Conservation (phyloP, 1,284 basidiomycete species). For the Apiotrichum akiyoshidainum region DNA sequence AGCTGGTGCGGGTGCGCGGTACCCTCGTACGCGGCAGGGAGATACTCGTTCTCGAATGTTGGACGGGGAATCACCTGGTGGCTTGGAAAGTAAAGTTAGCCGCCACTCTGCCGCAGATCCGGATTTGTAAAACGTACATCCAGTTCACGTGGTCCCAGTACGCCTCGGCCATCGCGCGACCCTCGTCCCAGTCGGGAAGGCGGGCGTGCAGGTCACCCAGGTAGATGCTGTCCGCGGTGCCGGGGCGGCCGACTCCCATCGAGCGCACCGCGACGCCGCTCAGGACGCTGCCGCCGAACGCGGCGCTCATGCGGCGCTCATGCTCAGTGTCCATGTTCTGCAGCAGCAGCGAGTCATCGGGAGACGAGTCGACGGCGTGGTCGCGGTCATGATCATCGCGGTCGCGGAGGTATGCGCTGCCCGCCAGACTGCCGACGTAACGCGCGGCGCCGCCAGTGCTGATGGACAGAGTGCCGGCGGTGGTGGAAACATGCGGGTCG, state of each 20-base stretch:
- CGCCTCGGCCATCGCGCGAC: conserved; percentile 31
- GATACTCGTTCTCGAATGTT: conserved; percentile 46
- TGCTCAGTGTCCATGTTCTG: no score
- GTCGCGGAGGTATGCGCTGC: conserved; percentile 35
- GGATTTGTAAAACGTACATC: conserved; percentile 30
- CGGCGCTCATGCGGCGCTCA: background rate
- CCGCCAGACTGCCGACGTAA: conserved; percentile 40
- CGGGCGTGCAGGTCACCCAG: conserved; percentile 2
- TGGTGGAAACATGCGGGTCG: conserved; percentile 1
- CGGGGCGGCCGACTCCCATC: background rate
- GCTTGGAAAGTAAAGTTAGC: conserved; percentile 1
- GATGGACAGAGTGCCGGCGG: conserved; percentile 37
- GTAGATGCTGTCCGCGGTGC: background rate
- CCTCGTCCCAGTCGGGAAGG: conserved; percentile 47
- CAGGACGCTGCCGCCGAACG: background rate
- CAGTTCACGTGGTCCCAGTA: conserved; percentile 52
- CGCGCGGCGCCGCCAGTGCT: conserved; percentile 37
- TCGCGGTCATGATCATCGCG: conserved; percentile 4
- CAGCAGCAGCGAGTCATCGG: no score
- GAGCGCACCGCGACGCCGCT: background rate
- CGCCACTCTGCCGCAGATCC: background rate
- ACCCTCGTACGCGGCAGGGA: conserved; percentile 43
- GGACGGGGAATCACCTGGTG: conserved; percentile 40
- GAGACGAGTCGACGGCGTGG: no score
- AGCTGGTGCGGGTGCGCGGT: conserved; percentile 42